phyloP scores from a whole-genome alignment of 768 basidiomycete species.

The Gloeostereum incarnatum region DNA sequence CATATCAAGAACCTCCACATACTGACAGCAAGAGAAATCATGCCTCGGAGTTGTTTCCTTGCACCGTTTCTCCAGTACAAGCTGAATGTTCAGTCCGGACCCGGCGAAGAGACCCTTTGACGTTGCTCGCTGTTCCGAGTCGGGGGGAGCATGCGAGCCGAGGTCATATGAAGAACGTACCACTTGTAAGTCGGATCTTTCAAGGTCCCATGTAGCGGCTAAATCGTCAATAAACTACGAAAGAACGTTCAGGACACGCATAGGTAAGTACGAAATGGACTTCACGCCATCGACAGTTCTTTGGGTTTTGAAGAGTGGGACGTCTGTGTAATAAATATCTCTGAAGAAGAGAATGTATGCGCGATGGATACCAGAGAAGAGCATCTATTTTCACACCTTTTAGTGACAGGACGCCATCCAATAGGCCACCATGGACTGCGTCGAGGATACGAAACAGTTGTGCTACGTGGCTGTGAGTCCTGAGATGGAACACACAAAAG shows the following conservation, averaged over 20 bases:
- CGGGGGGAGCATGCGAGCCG: not conserved
- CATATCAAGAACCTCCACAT: conserved; percentile 1
- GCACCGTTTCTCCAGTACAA: conserved; percentile 47
- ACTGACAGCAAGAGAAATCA: conserved; percentile 1
- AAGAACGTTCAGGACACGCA: conserved; percentile 2
- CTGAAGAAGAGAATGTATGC: conserved; percentile 25
- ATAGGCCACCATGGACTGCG: conserved; percentile 58
- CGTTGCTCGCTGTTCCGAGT: conserved; percentile 58
- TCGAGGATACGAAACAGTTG: conserved; percentile 61
- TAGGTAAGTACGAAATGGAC: not conserved
- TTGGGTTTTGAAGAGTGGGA: conserved; percentile 69
- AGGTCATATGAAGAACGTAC: conserved; percentile 27
- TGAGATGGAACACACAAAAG: not conserved
- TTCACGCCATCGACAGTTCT: conserved; percentile 67
- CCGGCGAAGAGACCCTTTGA: conserved; percentile 86
- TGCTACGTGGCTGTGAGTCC: conserved; percentile 29
- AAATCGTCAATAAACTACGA: conserved; percentile 80
- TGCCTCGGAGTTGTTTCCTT: conserved; percentile 52
- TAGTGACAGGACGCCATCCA: conserved; percentile 49
- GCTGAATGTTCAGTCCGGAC: conserved; percentile 44
- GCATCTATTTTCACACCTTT: no score
- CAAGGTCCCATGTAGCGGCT: conserved; percentile 70
- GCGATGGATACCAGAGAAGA: no score
- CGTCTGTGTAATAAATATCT: conserved; percentile 86
- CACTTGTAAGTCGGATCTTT: conserved; percentile 72